phyloP scores from a whole-genome alignment of 805 yeast genomes.

The Nakazawaea ambrosiae region DNA sequence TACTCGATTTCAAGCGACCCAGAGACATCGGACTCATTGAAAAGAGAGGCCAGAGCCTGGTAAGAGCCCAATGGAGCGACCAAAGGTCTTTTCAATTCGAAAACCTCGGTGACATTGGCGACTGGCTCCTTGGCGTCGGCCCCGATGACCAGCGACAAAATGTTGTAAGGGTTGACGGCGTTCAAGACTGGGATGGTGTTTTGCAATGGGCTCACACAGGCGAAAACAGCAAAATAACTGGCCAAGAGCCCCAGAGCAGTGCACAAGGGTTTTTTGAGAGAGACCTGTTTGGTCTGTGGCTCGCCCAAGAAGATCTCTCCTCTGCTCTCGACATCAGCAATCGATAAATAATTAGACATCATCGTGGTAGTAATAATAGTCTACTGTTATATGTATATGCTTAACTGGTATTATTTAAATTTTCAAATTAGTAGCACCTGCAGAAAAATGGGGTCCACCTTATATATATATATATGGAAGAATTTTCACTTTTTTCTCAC shows the following conservation, averaged over 20 bases:
- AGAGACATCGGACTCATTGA: conserved; percentile 11
- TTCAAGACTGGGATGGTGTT: conserved; percentile 1
- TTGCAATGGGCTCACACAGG: conserved; percentile 5
- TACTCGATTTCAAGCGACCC: conserved; percentile 6
- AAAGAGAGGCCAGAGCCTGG: background rate
- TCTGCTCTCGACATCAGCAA: conserved; percentile 4
- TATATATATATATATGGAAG: too few relatives aligned
- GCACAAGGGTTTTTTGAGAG: background rate
- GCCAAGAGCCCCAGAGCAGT: background rate
- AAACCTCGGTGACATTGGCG: conserved; percentile 11
- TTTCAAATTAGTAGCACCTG: too few relatives aligned
- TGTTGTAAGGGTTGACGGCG: conserved; percentile 4
- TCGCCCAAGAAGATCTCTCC: conserved; percentile 10
- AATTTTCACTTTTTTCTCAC: too few relatives aligned
- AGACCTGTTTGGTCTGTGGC: background rate
- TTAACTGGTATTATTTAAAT: too few relatives aligned
- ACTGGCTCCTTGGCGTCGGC: conserved; percentile 9
- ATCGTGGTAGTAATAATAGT: too few relatives aligned
- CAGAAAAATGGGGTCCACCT: too few relatives aligned
- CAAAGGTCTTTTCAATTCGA: conserved; percentile 13
- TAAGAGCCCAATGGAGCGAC: conserved; percentile 11
- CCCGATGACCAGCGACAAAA: background rate
- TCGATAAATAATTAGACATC: conserved; percentile 1
- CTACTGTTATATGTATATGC: background rate
- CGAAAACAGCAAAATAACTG: conserved; percentile 13